Evolutionary conservation across 495 filamentous ascomycete species (phyloP).

Genomic region (Penicillium maclennaniae): DNA sequence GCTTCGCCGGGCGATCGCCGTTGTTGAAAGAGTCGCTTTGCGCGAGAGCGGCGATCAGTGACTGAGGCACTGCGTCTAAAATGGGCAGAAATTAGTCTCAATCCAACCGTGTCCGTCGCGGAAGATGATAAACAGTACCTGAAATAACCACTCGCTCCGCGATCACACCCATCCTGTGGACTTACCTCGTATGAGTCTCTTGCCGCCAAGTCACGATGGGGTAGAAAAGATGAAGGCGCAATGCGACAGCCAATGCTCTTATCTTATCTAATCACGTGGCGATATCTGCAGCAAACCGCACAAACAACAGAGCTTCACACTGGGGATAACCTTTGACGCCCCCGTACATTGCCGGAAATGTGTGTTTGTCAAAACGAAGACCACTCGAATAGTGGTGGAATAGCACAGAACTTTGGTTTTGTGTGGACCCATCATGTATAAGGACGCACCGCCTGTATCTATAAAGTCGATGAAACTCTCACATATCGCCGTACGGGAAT

Average conservation of each 20-base stretch:
- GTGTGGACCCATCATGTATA: too few relatives aligned
- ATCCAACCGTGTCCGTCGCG: not conserved
- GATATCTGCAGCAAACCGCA: slow-evolving; percentile 10
- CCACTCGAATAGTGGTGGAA: not conserved
- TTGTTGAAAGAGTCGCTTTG: slow-evolving; percentile 8
- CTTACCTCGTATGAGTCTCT: not conserved
- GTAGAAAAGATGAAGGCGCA: not conserved
- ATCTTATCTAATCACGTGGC: slow-evolving; percentile 21
- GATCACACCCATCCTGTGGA: slow-evolving; percentile 25
- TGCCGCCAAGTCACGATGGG: slow-evolving; percentile 4
- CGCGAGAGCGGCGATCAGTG: slow-evolving; percentile 24
- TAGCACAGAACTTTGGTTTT: not conserved
- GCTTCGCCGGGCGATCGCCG: slow-evolving; percentile 30
- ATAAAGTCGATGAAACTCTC: too few relatives aligned
- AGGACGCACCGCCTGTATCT: too few relatives aligned
- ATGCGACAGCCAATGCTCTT: slow-evolving; percentile 1
- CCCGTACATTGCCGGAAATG: too few relatives aligned
- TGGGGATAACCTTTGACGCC: too few relatives aligned
- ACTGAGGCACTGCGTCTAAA: slow-evolving; percentile 24
- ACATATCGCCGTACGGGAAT: too few relatives aligned
- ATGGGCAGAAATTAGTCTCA: slow-evolving; percentile 7
- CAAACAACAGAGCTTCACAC: not conserved
- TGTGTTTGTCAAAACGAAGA: too few relatives aligned
- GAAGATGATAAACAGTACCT: slow-evolving; percentile 13
- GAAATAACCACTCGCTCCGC: slow-evolving; percentile 18